Evolutionary conservation across 805 yeast species (phyloP).

Genomic region (Tetrapisispora namnaoensis): DNA sequence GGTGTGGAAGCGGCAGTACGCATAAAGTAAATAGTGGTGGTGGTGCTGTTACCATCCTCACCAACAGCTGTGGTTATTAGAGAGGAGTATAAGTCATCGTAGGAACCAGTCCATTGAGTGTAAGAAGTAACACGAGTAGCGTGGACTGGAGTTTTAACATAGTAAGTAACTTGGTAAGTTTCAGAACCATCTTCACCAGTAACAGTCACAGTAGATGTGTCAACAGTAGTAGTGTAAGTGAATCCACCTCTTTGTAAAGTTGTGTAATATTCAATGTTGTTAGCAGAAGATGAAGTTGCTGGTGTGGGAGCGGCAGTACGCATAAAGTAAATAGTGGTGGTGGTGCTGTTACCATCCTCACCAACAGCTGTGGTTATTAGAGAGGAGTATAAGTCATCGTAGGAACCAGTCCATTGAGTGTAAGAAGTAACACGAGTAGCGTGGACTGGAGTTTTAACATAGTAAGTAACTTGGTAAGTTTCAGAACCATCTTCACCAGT

Average conservation of each 20-base stretch:
- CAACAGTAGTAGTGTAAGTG: neutral
- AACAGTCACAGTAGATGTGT: neutral
- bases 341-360: neutral
- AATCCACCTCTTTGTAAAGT: neutral
- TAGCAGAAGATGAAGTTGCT: no score
- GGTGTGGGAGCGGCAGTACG: neutral
- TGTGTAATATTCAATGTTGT: no score
- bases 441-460: slow-evolving; percentile 2
- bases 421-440: neutral
- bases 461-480: neutral
- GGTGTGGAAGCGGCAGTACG: neutral
- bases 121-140: neutral
- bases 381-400: neutral
- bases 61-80: neutral
- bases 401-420: neutral
- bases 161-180: neutral
- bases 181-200: neutral
- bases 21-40: neutral
- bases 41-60: neutral
- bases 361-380: neutral
- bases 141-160: neutral
- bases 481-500: slow-evolving; percentile 3
- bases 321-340: slow-evolving; percentile 1
- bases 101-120: neutral
- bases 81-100: neutral